These are phyloP conservation scores for Pestalotiopsis sp. DNA, from an alignment of 2,329 filamentous ascomycete genomes.

Conservation along the genomic window DNA sequence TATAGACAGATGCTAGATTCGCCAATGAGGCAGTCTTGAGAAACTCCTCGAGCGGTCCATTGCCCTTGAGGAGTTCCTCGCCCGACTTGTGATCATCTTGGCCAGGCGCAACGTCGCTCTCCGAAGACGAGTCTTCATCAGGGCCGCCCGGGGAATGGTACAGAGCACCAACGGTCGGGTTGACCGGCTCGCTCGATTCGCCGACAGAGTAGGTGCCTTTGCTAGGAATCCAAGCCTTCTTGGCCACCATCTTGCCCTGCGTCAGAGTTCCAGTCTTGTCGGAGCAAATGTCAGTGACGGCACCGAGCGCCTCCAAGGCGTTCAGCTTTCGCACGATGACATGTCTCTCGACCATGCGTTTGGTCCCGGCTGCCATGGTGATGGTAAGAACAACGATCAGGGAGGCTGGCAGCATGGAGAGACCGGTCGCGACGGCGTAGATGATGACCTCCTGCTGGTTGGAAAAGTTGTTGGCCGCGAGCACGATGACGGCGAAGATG, in stretches of 20 bases:
- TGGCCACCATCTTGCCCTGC: slow-evolving; percentile 66
- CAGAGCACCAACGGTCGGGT: slow-evolving; percentile 56
- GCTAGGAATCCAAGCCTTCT: slow-evolving; percentile 61
- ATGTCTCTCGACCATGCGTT: slow-evolving; percentile 58
- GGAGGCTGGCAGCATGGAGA: slow-evolving; percentile 63
- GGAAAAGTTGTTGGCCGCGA: slow-evolving; percentile 64
- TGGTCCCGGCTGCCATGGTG: slow-evolving; percentile 64
- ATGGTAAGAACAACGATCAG: slow-evolving; percentile 70
- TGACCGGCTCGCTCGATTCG: slow-evolving; percentile 55
- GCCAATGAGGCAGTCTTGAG: slow-evolving; percentile 62
- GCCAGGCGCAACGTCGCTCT: slow-evolving; percentile 2
- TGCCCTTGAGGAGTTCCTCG: slow-evolving; percentile 43
- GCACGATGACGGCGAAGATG: slow-evolving; percentile 69
- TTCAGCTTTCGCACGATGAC: slow-evolving; percentile 62
- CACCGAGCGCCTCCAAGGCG: slow-evolving; percentile 62
- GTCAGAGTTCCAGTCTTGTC: slow-evolving; percentile 64
- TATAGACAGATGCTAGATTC: slow-evolving; percentile 53
- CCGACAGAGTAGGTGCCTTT: slow-evolving; percentile 61
- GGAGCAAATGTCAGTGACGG: slow-evolving; percentile 59
- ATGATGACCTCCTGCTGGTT: slow-evolving; percentile 62
- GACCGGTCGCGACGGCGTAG: slow-evolving; percentile 60
- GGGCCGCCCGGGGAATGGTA: slow-evolving; percentile 41
- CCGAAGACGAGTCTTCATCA: slow-evolving; percentile 27
- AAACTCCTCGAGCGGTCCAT: slow-evolving; percentile 51
- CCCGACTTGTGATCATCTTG: slow-evolving; percentile 17